Base-by-base conservation (phyloP, 2,329 filamentous ascomycete genomes). In the Hortaea werneckii region DNA sequence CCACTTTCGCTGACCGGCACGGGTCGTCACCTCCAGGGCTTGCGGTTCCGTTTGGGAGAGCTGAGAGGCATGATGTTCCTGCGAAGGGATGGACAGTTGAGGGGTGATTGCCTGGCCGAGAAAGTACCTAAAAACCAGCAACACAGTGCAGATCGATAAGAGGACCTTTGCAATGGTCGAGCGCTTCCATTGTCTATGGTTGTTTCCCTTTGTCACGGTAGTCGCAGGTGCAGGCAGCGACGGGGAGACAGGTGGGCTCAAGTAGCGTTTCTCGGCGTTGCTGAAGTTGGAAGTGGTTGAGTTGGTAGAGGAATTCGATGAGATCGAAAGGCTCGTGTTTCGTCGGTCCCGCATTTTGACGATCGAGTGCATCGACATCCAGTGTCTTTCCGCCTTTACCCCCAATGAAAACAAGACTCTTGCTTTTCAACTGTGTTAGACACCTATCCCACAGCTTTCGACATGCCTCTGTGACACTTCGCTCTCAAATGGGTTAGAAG, bases 201-300 rank as follows among this genome's bases (percentile, higher is more conserved):
- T 20, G 28, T 52, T 51, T 26, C 47, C 53, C 32, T 53, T 55
- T 5, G 54, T 58, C 32, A 51, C 50, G 20, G 20, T 20, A 20
- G 20, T 20, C 20, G 20, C 20, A 1, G 58, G 53, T 29, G 52
- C 45, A 7, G 51, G 54, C 29, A 56, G 49, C 6, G 54, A 42
- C 30, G 54, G 51, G 5, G 54, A 56, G 10, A 51, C 52, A 8
- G 57, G 49, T n/a, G 41, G 50, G 35, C 49, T 53, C 8, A 42
- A 45, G 26, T 48, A 42, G n/a, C 50, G 44, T 41, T 79, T 76
- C 65, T 82, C 62, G 80, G 58, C 80, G 76, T 58, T 79, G 78
- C 50, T 80, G 85, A 72, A 10, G 78, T 80, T 9, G 83, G 85
- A 42, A 78, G 78, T 2, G 83, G 84, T 1, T 82, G 90, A 30